Base-by-base conservation (phyloP, 805 yeast genomes). In the Ogataea zsoltii region DNA sequence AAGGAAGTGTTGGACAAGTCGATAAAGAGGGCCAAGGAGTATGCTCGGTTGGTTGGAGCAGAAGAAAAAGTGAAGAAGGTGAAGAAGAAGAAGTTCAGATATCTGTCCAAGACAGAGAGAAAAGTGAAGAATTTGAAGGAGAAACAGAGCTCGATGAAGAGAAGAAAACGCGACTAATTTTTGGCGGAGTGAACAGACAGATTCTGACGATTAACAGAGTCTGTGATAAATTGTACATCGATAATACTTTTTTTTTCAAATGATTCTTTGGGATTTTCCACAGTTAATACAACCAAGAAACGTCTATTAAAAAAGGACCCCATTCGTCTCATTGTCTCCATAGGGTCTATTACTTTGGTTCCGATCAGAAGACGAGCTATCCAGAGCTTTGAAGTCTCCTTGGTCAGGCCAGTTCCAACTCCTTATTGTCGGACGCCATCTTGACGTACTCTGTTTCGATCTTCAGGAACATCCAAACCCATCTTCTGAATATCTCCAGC, bases 391-490 rank as follows among this genome's bases (percentile, higher is more conserved):
- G n/a, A n/a, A n/a, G n/a, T n/a, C n/a, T n/a, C n/a, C n/a, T n/a
- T n/a, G 25, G 9, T 21, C 25, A 21, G 7, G 25, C 25, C 25
- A 21, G 9, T 21, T 21, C 25, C 25, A 21, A 9, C 9, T 21
- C 25, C 25, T 21, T 26, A 18, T 11, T 13, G 32, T 47, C 54
- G 9, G 54, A 40, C 3, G 55, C 49, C 28, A 51, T 39, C 55
- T 65, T 66, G 39, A 66, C 51, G 36, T 74, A 82, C 60, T 92
- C 97, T 25, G 85, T 79, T 54, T 94, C 98, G 14, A 91, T 68
- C 58, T 94, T 84, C 60, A 92, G 70, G 49, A 88, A 76, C 33
- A 90, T 79, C 99, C 99, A 94, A 41, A 89, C 66, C 81, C 91
- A 88, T 60, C 99, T 76, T 67, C 99, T 75, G 7, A 83, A 54